Base-by-base conservation (phyloP, 805 yeast species). In the Lipomyces orientalis region DNA sequence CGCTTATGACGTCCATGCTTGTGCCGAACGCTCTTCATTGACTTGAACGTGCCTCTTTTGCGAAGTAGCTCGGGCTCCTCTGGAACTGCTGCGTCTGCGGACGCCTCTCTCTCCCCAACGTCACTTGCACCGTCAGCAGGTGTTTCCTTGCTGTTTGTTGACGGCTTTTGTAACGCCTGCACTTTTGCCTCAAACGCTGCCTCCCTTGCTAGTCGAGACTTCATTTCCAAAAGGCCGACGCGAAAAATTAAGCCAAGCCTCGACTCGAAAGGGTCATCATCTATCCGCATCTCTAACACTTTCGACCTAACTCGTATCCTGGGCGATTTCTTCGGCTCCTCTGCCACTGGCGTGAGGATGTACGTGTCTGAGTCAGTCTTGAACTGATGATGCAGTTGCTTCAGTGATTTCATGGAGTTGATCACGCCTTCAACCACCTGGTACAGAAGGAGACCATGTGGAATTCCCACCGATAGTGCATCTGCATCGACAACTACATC, bases 191-290 rank as follows among this genome's bases (percentile, higher is more conserved):
- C 84, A 64, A 84, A 82, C 7, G 81, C 77, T 7, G 73, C 75
- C 33, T 79, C 74, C 66, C 90, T 88, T 31, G 85, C 85, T 12
- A 85, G 60, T 68, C 97, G 81, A 61, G 82, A 80, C 70, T 81
- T 82, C 75, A 91, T 96, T 72, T 77, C 81, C 7, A 72, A 67
- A 58, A 67, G 58, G 0, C 97, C 97, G 10, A 89, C 81, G 72
- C 88, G 88, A 73, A 84, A 87, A 34, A 89, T 85, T 74, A 86
- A 81, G 29, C 86, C 84, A 58, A 93, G 79, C 73, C 91, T 88
- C 7, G 87, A 81, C 77, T 94, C 98, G 76, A 93, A 93, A 7
- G 97, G 94, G 77, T 94, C 98, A 76, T 91, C 97, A 64, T 91
- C 97, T 70, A 93, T 82, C 31, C 89, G 83, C 51, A 93, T 79